Conservation (phyloP, 345 rosid species). For the Sisymbrium irio region DNA sequence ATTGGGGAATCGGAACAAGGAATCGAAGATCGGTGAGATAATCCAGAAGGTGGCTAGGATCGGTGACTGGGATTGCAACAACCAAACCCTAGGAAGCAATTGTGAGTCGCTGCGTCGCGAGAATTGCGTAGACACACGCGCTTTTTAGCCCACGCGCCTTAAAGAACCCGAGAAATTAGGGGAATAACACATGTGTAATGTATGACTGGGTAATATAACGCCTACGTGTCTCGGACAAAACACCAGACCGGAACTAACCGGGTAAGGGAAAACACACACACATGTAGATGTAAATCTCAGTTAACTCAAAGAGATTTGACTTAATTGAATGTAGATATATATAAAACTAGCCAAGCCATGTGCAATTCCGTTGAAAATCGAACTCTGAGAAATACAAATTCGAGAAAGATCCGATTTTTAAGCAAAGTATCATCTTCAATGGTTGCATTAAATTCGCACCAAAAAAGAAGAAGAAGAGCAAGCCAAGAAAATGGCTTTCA, state of each 20-base stretch:
- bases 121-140: slow-evolving; percentile 15
- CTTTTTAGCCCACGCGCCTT: slow-evolving; percentile 25
- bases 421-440: slow-evolving; percentile 21
- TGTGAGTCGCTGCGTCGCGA: slow-evolving; percentile 22
- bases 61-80: slow-evolving; percentile 16
- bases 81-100: slow-evolving; percentile 37
- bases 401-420: slow-evolving; percentile 30
- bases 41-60: slow-evolving; percentile 2
- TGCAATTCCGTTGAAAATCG: slow-evolving; percentile 25
- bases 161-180: slow-evolving; percentile 18
- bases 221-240: slow-evolving; percentile 3
- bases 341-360: slow-evolving; percentile 17
- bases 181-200: slow-evolving; percentile 17
- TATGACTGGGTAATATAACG: not conserved
- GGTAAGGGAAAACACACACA: not conserved
- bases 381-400: not conserved
- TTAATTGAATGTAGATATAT: not conserved
- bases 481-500: slow-evolving; percentile 40
- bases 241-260: slow-evolving; percentile 1
- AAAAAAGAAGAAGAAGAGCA: not conserved
- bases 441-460: slow-evolving; percentile 1
- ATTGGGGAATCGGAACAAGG: not conserved
- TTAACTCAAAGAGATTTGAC: slow-evolving; percentile 1
- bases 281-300: not conserved
- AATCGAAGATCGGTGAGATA: slow-evolving; percentile 24